These are phyloP conservation scores for Paramecium tetraurelia DNA, from an alignment of 73 alveolate genomes.

Conservation along the genomic window DNA sequence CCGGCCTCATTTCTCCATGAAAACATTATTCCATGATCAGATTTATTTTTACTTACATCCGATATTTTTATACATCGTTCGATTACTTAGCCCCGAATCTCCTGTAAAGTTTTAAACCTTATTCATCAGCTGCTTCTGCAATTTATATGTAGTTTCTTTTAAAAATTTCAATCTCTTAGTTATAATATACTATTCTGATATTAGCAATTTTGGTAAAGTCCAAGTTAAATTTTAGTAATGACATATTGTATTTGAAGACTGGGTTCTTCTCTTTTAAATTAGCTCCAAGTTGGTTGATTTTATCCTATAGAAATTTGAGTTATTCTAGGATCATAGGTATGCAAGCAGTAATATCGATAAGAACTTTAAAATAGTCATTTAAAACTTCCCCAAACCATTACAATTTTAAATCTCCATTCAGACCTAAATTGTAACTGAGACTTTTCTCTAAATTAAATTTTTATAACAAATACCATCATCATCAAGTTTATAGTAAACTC, in stretches of 20 bases:
- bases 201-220: background rate
- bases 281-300: background rate
- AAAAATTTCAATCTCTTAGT: background rate
- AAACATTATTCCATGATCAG: background rate
- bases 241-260: background rate
- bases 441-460: background rate
- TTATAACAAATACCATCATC: background rate
- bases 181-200: background rate
- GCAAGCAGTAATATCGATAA: background rate
- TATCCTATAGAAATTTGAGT: background rate
- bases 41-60: background rate
- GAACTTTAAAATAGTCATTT: background rate
- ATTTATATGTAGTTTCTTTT: background rate
- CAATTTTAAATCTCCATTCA: background rate
- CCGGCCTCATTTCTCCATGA: background rate
- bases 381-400: constrained; percentile 38
- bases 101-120: background rate
- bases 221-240: background rate
- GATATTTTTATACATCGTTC: background rate
- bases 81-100: background rate
- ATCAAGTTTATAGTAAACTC: background rate
- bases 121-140: background rate
- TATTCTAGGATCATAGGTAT: background rate
- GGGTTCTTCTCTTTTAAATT: background rate
- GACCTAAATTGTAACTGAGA: background rate